phyloP scores from a whole-genome alignment of 768 basidiomycete genomes.

The Auriculariales sp. region DNA sequence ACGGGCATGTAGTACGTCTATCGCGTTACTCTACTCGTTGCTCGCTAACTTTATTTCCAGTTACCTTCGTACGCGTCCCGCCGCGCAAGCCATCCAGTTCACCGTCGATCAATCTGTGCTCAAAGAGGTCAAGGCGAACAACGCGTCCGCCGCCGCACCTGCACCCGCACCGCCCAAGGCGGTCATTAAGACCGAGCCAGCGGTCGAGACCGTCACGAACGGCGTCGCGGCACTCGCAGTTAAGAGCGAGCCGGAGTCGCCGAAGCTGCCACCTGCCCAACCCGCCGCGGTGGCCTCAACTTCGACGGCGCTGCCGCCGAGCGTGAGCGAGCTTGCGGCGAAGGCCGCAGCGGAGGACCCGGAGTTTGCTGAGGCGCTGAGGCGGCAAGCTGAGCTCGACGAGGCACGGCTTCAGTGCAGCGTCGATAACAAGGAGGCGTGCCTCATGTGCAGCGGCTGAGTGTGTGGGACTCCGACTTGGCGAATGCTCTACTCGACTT shows the following conservation, averaged over 20 bases:
- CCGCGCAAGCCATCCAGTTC: constrained; percentile 94
- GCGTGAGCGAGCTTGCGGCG: constrained; percentile 31
- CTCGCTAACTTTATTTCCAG: constrained; percentile 11
- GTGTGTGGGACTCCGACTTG: no score
- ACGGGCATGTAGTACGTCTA: constrained; percentile 74
- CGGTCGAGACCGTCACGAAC: background rate
- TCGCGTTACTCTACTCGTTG: background rate
- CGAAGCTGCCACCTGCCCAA: constrained; percentile 2
- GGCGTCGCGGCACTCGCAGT: background rate
- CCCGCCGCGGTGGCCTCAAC: constrained; percentile 1
- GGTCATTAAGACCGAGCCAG: background rate
- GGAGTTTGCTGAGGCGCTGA: constrained; percentile 68
- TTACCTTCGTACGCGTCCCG: constrained; percentile 89
- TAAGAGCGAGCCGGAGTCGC: background rate
- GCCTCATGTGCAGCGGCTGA: constrained; percentile 67
- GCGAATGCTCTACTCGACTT: no score
- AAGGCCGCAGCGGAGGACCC: constrained; percentile 46
- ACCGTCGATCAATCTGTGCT: constrained; percentile 78
- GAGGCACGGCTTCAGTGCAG: constrained; percentile 74
- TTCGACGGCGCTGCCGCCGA: background rate
- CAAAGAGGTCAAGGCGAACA: constrained; percentile 30
- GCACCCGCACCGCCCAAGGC: background rate
- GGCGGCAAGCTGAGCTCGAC: constrained; percentile 53
- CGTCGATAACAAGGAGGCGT: constrained; percentile 88
- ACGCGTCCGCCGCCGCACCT: constrained; percentile 1